phyloP scores from a whole-genome alignment of 208 protist genomes.

The Vickermania ingenoplastis region DNA sequence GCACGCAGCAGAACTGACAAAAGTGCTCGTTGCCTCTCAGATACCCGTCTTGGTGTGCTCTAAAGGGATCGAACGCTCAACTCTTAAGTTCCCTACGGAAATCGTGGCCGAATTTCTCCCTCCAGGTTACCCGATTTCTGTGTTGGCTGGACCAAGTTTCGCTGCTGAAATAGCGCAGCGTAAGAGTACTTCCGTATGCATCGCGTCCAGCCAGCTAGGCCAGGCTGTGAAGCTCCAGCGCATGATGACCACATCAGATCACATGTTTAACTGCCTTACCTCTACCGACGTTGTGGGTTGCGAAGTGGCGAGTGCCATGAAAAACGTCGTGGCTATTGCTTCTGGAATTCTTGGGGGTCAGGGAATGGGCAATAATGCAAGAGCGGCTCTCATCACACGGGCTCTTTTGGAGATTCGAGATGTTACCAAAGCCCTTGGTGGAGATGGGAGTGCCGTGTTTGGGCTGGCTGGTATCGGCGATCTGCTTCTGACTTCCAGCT shows the following conservation, averaged over 20 bases:
- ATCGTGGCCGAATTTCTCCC: slow-evolving; percentile 74
- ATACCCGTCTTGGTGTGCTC: slow-evolving; percentile 63
- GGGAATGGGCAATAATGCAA: slow-evolving; percentile 62
- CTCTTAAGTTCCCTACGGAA: slow-evolving; percentile 67
- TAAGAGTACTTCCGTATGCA: slow-evolving; percentile 66
- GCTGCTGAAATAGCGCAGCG: slow-evolving; percentile 79
- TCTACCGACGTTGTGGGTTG: slow-evolving; percentile 76
- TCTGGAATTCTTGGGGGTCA: slow-evolving; percentile 63
- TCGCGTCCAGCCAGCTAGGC: slow-evolving; percentile 50
- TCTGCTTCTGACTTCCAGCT: slow-evolving; percentile 83
- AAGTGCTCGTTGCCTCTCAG: slow-evolving; percentile 23
- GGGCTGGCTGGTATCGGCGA: slow-evolving; percentile 85
- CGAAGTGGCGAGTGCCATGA: slow-evolving; percentile 85
- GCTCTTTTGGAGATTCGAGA: slow-evolving; percentile 82
- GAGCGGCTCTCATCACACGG: slow-evolving; percentile 70
- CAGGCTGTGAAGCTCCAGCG: slow-evolving; percentile 54
- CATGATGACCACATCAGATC: slow-evolving; percentile 62
- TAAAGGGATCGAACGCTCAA: slow-evolving; percentile 81
- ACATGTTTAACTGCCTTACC: slow-evolving; percentile 73
- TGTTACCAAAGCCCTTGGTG: slow-evolving; percentile 62
- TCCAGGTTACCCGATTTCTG: slow-evolving; percentile 25
- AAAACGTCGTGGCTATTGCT: slow-evolving; percentile 87
- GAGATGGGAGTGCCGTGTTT: slow-evolving; percentile 71
- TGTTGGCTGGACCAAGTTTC: slow-evolving; percentile 84
- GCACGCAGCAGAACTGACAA: slow-evolving; percentile 24